Evolutionary conservation across 805 yeast species (phyloP), one percentile per base, ranked within the genome.

Genomic region (Lipomyces japonicus): DNA sequence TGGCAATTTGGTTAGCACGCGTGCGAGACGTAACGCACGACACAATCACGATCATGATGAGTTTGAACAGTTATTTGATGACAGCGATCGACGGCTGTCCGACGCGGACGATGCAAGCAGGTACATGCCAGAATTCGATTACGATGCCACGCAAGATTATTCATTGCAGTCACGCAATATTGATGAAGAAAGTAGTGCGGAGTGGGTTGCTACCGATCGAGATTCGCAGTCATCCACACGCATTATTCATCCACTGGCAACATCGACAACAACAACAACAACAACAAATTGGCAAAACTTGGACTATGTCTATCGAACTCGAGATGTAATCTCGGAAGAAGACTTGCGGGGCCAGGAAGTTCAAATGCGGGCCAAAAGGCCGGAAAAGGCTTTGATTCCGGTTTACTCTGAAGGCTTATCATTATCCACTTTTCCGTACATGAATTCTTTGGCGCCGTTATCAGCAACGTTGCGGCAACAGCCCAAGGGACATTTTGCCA

Each of bases 381-480:
- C 57, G 14, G 40, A 50, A 28, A 42, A 44, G 30, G 57, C 50
- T 12, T 25, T 54, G 31, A 59, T 63, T 21, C 66, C 66, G 24
- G 57, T 63, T 9, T 63, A 62, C 32, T 43, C 48, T 4, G 59
- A 54, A 19, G 61, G 39, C 48, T 60, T 38, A 38, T 58, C 66
- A 25, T 39, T 63, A 28, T 59, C 65, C 24, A 45, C 58, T 19
- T 63, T 63, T 38, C 66, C 66, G 2, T 61, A 62, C 53, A 55
- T 59, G 41, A 63, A 63, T 53, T 63, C 66, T 23, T 19, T 63
- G 34, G 60, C 64, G 21, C 66, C 64, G 34, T 22, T 53, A 19
- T 36, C 57, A 16, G 47, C 55, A 23, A 43, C 47, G 19, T 32
- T 51, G 21, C 50, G 51, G 31, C 56, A 42, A 32, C 57, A 28